A percentile compares a stretch with the other conserved stretches of the same genome.
These are phyloP conservation scores for Paecilomyces dactylethromorphus DNA, from an alignment of 2,329 filamentous ascomycete genomes.

Conservation along the genomic window DNA sequence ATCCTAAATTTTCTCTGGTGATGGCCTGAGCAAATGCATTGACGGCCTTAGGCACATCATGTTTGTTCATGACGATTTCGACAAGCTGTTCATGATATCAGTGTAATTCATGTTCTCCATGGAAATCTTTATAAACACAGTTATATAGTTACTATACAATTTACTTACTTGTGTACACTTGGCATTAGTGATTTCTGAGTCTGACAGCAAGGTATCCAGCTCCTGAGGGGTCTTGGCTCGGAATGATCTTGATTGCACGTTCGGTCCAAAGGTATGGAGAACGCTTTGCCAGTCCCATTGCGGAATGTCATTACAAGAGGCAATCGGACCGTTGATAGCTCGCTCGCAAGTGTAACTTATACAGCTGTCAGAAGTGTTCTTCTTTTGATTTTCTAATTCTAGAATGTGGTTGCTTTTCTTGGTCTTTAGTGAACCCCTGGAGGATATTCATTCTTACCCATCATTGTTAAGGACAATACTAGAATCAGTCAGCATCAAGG, in stretches of 20 bases:
- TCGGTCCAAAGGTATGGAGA: neutral
- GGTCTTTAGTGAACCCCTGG: neutral
- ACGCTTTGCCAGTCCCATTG: constrained; percentile 4
- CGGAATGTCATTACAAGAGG: constrained; percentile 2
- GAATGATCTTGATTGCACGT: neutral
- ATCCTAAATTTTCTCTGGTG: neutral
- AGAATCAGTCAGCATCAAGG: neutral
- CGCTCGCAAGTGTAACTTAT: constrained; percentile 39
- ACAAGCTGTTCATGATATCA: neutral
- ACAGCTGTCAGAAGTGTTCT: neutral
- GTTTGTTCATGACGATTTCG: neutral
- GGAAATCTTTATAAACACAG: neutral
- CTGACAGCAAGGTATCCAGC: constrained; percentile 1
- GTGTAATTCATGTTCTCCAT: neutral
- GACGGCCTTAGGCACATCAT: neutral
- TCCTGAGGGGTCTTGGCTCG: constrained; percentile 1
- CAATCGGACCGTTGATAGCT: constrained; percentile 37
- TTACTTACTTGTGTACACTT: constrained; percentile 3
- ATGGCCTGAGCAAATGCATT: neutral
- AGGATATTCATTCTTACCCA: constrained; percentile 14
- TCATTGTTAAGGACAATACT: constrained; percentile 42
- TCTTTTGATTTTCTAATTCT: neutral
- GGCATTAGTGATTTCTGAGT: constrained; percentile 1
- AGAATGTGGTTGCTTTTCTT: neutral
- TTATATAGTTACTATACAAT: neutral